Base-by-base conservation (phyloP, 805 yeast genomes). In the Wickerhamomyces mucosus region DNA sequence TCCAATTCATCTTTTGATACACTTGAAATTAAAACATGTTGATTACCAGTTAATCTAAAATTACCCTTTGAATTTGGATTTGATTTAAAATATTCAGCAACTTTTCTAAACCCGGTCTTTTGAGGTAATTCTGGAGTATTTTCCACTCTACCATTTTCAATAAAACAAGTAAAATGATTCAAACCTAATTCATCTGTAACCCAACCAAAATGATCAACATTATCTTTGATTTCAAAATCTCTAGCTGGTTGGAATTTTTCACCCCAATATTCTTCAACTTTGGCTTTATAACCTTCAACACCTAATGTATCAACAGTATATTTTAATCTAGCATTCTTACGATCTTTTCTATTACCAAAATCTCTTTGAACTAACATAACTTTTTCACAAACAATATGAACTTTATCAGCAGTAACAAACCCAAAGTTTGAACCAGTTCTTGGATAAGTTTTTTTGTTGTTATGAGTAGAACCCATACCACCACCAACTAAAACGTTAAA, bases 391-490 rank as follows among this genome's bases (percentile, higher is more conserved):
- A 79, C 95, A 31, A 69, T 58, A 39, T 74, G 76, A 29, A 84
- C 68, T 55, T 85, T 72, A 31, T 78, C 88, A 38, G 65, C 65
- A 4, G 73, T 42, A 29, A 78, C 75, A 51, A 63, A 89, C 18
- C 97, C 97, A 43, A 89, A 70, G 59, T 75, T 61, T 14, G 95
- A 78, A 40, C 95, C 97, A 6, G 95, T 74, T 62, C 97, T 74
- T 48, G 97, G 97, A 55, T 89, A 89, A 0, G 97, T 89, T 69
- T 89, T 89, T 52, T 79, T 80, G 65, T 89, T 89, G 69, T 88
- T 89, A 58, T 89, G 97, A 11, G 97, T 89, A 26, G 94, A 74
- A 49, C 97, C 97, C 97, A 89, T 89, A 69, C 97, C 97, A 64
- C 97, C 97, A 58, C 97, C 97, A 42, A 79, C 95, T 38, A 81